phyloP scores from a whole-genome alignment of 2,329 filamentous ascomycete species.

The Alternaria metachromatica region DNA sequence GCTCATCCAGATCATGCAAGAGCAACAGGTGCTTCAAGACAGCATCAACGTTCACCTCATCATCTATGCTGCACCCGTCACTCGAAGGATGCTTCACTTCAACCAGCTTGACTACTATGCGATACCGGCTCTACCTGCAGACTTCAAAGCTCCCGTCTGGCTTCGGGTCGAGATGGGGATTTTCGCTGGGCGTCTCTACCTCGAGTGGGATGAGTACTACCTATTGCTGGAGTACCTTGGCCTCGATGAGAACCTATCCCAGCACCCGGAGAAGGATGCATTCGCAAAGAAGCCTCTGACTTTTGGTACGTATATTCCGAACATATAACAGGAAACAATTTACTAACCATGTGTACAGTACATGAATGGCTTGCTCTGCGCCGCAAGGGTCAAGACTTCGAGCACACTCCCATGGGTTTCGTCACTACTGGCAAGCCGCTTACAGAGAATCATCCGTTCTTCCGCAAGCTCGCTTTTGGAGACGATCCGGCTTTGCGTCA shows the following conservation, averaged over 20 bases:
- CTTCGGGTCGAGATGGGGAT: slow-evolving; percentile 66
- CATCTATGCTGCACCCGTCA: slow-evolving; percentile 66
- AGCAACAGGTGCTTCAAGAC: background rate
- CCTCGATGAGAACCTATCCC: slow-evolving; percentile 6
- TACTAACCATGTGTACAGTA: slow-evolving; percentile 36
- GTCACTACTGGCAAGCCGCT: slow-evolving; percentile 61
- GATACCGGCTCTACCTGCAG: slow-evolving; percentile 55
- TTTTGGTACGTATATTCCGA: slow-evolving; percentile 26
- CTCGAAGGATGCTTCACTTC: slow-evolving; percentile 66
- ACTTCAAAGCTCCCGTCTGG: slow-evolving; percentile 58
- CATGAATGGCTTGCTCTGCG: slow-evolving; percentile 64
- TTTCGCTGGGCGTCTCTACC: slow-evolving; percentile 67
- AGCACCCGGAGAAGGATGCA: slow-evolving; percentile 8
- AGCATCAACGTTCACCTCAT: slow-evolving; percentile 54
- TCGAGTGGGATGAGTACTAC: slow-evolving; percentile 57
- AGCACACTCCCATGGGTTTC: slow-evolving; percentile 66
- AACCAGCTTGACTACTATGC: slow-evolving; percentile 61
- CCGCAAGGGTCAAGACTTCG: slow-evolving; percentile 63
- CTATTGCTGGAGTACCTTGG: slow-evolving; percentile 37
- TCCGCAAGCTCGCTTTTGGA: slow-evolving; percentile 35
- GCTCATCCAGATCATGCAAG: slow-evolving; percentile 57
- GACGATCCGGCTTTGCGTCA: slow-evolving; percentile 14
- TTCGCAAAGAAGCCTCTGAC: slow-evolving; percentile 37
- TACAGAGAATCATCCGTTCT: slow-evolving; percentile 60
- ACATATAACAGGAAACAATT: slow-evolving; percentile 42